Base-by-base conservation (phyloP, 306 rosid genomes). In the Prunus davidiana region DNA sequence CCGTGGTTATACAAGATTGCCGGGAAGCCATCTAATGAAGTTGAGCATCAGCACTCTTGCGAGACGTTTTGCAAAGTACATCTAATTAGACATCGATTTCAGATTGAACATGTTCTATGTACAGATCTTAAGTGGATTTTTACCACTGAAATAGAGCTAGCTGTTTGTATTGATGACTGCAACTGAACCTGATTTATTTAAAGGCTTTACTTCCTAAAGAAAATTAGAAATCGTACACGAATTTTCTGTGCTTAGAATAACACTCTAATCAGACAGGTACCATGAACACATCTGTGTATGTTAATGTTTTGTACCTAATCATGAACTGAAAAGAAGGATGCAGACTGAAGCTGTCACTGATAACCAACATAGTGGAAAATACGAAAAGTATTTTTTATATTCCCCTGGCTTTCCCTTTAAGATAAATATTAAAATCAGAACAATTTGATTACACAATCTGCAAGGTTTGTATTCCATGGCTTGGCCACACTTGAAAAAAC, bases 281-380 rank as follows among this genome's bases (percentile, higher is more conserved):
- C 52, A 11, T 11, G 52, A 13, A 47, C 52, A 47, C 15, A 2
- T 0, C 52, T 47, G 52, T 13, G 5, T 47, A 38, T 7, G 43
- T 47, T 19, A n/a, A 19, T 18, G 27, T n/a, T 58, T 24, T 58
- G 64, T 56, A 56, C 61, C 27, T 19, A 58, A 12, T 9, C 30
- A 58, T 24, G 16, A 58, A 58, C 64, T 11, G 32, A 58, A 58
- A 24, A 55, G 27, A 3, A 20, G 24, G 61, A 15, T n/a, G n/a
- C 64, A 54, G 84, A 84, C 79, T 13, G 77, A 56, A 65, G 72
- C 46, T 5, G 75, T 57, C 51, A 78, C 67, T 66, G 62, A 80
- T 43, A 66, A 45, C 71, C 45, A 71, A 19, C 16, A 52, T 15
- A 6, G 25, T 5, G 34, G 64, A 13, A 51, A 27, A 7, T 32